These are phyloP conservation scores for Claviceps sp. DNA, from an alignment of 2,329 filamentous ascomycete genomes.

Conservation along the genomic window DNA sequence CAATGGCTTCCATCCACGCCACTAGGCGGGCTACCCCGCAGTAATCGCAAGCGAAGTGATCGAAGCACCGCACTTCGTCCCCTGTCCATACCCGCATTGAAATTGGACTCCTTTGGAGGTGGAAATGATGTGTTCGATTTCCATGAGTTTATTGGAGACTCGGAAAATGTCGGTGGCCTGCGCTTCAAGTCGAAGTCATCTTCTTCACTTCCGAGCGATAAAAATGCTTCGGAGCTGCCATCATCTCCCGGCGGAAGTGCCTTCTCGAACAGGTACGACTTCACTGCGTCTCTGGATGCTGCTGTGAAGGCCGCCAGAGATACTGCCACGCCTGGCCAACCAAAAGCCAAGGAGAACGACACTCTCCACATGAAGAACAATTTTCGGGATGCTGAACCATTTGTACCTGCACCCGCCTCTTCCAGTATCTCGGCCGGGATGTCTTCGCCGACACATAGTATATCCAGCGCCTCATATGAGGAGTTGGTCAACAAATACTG, in stretches of 20 bases:
- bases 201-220: conserved; percentile 49
- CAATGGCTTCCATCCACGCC: conserved; percentile 38
- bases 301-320: conserved; percentile 66
- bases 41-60: conserved; percentile 40
- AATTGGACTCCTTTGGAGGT: conserved; percentile 57
- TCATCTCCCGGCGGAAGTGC: conserved; percentile 51
- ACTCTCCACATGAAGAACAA: conserved; percentile 43
- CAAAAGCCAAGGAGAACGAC: conserved; percentile 36
- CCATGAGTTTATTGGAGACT: conserved; percentile 50
- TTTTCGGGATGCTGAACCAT: conserved; percentile 15
- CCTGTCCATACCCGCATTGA: conserved; percentile 39
- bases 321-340: conserved; percentile 23
- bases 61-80: conserved; percentile 27
- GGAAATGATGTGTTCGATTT: conserved; percentile 42
- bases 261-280: conserved; percentile 92
- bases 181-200: conserved; percentile 60
- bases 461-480: conserved; percentile 83
- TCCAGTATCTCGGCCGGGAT: conserved; percentile 12
- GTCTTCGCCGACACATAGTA: conserved; percentile 21
- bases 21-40: conserved; percentile 48
- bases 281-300: conserved; percentile 77
- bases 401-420: neutral
- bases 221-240: conserved; percentile 35
- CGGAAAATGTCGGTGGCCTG: conserved; percentile 37
- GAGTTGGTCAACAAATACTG: conserved; percentile 98